Percentiles rank a stretch among this genome's conserved stretches.
Conservation (phyloP, 2,329 filamentous ascomycete genomes). For the Pseudopyrenochaeta lycopersici region DNA sequence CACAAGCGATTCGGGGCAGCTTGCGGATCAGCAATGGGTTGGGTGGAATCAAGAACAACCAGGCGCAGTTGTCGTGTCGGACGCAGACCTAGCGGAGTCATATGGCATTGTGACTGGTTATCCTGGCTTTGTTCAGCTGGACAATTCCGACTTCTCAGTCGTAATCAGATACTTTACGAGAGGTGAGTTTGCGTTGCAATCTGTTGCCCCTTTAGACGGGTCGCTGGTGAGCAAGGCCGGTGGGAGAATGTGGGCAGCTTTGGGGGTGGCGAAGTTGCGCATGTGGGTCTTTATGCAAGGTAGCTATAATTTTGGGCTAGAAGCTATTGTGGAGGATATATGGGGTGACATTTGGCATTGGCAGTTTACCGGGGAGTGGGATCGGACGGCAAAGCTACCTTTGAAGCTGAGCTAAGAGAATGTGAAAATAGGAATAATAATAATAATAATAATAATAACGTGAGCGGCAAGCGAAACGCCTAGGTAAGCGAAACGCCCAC, state of each 20-base stretch:
- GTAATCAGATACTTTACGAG: too few species aligned
- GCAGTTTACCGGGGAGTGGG: neutral
- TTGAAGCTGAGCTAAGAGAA: too few species aligned
- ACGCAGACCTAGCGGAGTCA: neutral
- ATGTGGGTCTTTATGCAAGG: neutral
- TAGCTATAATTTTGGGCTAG: neutral
- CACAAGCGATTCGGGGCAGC: neutral
- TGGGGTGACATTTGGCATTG: neutral
- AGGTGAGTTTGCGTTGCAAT: too few species aligned
- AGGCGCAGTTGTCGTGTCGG: neutral
- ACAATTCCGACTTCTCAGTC: neutral
- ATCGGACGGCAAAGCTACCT: neutral
- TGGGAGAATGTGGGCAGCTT: neutral
- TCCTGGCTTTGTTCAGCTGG: neutral
- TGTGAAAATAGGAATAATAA: too few species aligned
- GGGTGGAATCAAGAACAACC: neutral
- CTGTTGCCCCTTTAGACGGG: too few species aligned
- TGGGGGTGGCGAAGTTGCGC: neutral
- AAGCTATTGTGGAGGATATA: neutral
- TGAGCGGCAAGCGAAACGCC: too few species aligned
- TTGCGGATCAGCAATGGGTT: neutral
- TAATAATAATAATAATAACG: too few species aligned
- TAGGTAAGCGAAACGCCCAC: too few species aligned
- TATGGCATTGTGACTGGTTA: neutral
- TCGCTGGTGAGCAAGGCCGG: neutral